Percentiles rank a stretch among this genome's conserved stretches.
Evolutionary conservation across 495 filamentous ascomycete genomes (phyloP).

Genomic region (Penicillium riverlandense): DNA sequence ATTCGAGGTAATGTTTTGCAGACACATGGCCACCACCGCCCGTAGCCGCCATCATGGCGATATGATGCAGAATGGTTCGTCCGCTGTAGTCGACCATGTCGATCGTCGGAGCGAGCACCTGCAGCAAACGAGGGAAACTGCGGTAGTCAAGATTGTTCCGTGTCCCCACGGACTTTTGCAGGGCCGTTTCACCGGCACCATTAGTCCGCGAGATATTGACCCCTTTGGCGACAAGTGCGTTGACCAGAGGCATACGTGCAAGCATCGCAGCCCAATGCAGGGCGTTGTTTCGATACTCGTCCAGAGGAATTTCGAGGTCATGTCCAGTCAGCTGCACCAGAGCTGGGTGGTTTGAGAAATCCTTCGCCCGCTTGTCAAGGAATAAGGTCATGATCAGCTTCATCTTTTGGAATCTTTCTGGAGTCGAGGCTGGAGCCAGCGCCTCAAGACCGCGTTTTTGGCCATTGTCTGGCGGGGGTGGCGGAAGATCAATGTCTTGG

Average conservation of each 20-base stretch:
- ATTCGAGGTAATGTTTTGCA: constrained; percentile 89
- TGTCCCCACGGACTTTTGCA: constrained; percentile 81
- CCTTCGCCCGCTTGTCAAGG: constrained; percentile 57
- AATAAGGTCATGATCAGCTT: constrained; percentile 83
- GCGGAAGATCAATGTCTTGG: constrained; percentile 47
- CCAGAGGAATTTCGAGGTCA: constrained; percentile 86
- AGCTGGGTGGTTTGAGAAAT: constrained; percentile 58
- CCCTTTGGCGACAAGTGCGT: constrained; percentile 72
- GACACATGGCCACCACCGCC: constrained; percentile 73
- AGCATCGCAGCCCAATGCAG: constrained; percentile 97
- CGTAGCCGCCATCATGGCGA: constrained; percentile 88
- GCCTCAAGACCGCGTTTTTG: constrained; percentile 56
- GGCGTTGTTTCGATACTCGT: constrained; percentile 77
- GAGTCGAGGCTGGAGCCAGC: constrained; percentile 57
- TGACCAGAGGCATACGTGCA: constrained; percentile 71
- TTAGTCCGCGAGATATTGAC: constrained; percentile 85
- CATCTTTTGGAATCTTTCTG: constrained; percentile 65
- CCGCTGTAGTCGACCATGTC: constrained; percentile 83
- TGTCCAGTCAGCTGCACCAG: constrained; percentile 64
- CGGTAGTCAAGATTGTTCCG: constrained; percentile 85
- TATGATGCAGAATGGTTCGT: constrained; percentile 90
- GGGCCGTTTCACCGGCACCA: constrained; percentile 76
- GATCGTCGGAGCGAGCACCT: constrained; percentile 83
- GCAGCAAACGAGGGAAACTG: constrained; percentile 77
- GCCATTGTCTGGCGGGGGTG: constrained; percentile 45